Evolutionary conservation across 768 basidiomycete genomes (phyloP), one percentile per base, ranked within the genome.

Genomic region (Amyloporia xantha): DNA sequence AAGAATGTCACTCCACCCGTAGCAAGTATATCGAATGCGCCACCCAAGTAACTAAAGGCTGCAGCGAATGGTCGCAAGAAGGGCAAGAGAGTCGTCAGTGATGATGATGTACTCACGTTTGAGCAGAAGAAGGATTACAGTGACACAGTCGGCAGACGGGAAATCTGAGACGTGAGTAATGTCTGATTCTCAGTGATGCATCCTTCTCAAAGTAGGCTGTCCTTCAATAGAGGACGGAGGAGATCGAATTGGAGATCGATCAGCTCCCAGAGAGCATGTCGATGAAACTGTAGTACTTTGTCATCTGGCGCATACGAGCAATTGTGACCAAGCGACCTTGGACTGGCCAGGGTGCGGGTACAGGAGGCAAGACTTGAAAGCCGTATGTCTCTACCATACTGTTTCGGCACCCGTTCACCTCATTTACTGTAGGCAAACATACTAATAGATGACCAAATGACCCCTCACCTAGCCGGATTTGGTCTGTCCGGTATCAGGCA

Each of bases 221-320:
- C 45, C n/a, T n/a, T n/a, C n/a, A n/a, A 21, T 71, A 92, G 90
- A 92, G 90, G 66, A 88, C 86, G 41, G 92, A 97, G 68, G 96
- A 99, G 71, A 97, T 99, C 61, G 96, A 99, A 66, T 80, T 99
- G 38, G 96, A 99, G 68, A 98, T 99, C 61, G 96, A 98, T 62
- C 72, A 82, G 35, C 73, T 99, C 25, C 94, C 96, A 43, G 74
- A 87, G 5, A 66, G 77, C 25, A 93, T 96, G 39, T 79, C 97
- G 47, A 86, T 87, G 46, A 91, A 91, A 68, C 77, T 99, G 24
- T 99, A 97, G 73, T 94, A 95, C 68, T 92, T 90, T 62, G 95
- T 97, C 55, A 74, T 95, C 49, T 82, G 87, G 7, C 90, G 91
- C 1, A 64, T 83, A 52, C 78, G 82, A 39, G 55, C 59, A 3